These are phyloP conservation scores for Drechslerella coelobrocha DNA, from an alignment of 2,329 filamentous ascomycete genomes.

Conservation along the genomic window DNA sequence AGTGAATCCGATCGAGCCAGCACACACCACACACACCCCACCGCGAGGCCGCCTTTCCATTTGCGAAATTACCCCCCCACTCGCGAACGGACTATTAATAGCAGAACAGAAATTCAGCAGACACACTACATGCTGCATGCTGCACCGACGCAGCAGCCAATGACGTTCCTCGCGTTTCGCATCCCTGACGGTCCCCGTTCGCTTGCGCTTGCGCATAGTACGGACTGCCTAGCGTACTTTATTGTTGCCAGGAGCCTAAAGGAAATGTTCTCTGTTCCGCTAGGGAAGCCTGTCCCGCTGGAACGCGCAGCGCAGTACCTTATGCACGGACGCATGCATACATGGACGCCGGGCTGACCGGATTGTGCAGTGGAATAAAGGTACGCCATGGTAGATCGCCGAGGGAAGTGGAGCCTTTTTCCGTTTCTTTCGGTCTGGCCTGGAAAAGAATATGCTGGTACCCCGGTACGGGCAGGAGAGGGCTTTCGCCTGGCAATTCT, in stretches of 20 bases:
- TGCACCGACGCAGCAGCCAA: neutral
- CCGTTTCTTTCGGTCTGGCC: no score
- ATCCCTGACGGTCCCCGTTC: constrained; percentile 30
- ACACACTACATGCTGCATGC: neutral
- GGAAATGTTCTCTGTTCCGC: neutral
- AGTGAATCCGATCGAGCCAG: neutral
- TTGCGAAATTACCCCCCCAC: neutral
- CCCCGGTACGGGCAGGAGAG: no score
- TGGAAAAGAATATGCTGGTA: no score
- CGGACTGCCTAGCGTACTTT: constrained; percentile 8
- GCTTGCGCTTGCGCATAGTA: constrained; percentile 34
- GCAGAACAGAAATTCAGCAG: constrained; percentile 9
- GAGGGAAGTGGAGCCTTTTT: no score
- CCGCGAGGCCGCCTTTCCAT: neutral
- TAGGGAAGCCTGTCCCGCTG: neutral
- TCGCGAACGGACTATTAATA: constrained; percentile 38
- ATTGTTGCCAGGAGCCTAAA: constrained; percentile 5
- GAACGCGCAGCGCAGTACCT: neutral
- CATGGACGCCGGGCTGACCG: no score
- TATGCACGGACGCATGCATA: no score
- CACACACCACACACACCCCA: neutral
- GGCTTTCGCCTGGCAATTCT: no score
- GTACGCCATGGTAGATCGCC: no score
- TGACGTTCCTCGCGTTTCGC: constrained; percentile 41
- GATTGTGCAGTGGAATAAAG: no score